phyloP scores from a whole-genome alignment of 179 eudicot genomes.

The Heliamphora pulchella region DNA sequence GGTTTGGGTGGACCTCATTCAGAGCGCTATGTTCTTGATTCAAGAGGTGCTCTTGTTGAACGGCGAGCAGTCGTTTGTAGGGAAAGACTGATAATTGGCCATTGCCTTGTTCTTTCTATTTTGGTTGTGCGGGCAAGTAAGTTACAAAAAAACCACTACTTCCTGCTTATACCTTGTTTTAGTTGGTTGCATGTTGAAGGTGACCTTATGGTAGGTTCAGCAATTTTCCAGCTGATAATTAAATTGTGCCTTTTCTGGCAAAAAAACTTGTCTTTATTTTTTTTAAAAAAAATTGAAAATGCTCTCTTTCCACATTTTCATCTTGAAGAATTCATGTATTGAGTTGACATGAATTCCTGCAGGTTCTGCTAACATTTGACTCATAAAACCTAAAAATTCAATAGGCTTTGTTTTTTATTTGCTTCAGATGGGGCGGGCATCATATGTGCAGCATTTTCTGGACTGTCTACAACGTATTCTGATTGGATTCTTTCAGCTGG shows the following conservation, averaged over 20 bases:
- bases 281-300: neutral
- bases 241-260: neutral
- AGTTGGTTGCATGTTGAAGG: conserved; percentile 10
- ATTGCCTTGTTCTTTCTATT: conserved; percentile 87
- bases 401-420: neutral
- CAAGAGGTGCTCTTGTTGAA: conserved; percentile 91
- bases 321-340: neutral
- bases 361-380: neutral
- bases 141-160: conserved; percentile 20
- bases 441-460: neutral
- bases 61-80: conserved; percentile 80
- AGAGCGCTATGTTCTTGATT: conserved; percentile 70
- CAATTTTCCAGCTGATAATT: neutral
- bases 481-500: neutral
- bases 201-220: neutral
- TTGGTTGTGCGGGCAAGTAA: conserved; percentile 84
- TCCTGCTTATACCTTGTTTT: conserved; percentile 14
- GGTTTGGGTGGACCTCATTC: conserved; percentile 86
- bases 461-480: neutral
- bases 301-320: neutral
- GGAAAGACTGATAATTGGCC: conserved; percentile 88
- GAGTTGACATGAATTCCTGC: neutral
- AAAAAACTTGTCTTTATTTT: neutral
- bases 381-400: neutral
- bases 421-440: neutral